Evolutionary conservation across 768 basidiomycete genomes (phyloP).

Genomic region (Neoboletus brunneissimus): DNA sequence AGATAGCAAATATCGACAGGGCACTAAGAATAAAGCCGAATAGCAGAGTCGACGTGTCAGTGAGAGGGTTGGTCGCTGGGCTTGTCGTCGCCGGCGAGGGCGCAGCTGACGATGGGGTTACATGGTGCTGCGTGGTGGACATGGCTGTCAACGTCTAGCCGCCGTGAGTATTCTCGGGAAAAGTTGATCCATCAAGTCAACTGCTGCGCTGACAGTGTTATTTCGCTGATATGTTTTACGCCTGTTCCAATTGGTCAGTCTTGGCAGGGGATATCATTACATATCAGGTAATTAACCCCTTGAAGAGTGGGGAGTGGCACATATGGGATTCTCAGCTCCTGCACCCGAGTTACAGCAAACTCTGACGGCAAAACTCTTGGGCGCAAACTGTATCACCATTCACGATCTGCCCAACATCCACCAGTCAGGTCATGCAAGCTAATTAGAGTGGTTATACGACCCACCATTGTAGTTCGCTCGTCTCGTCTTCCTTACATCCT

Average conservation of each 20-base stretch:
- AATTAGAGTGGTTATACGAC: not conserved
- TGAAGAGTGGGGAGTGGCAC: not conserved
- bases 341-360: not conserved
- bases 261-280: slow-evolving; percentile 1
- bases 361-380: not conserved
- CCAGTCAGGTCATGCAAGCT: not conserved
- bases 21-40: slow-evolving; percentile 34
- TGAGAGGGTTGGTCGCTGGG: not conserved
- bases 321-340: not conserved
- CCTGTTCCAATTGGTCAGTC: slow-evolving; percentile 17
- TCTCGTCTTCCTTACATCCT: slow-evolving; percentile 28
- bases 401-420: slow-evolving; percentile 13
- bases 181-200: not conserved
- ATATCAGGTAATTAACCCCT: slow-evolving; percentile 4
- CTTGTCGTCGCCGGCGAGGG: slow-evolving; percentile 5
- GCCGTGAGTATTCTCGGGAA: slow-evolving; percentile 16
- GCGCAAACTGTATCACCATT: slow-evolving; percentile 24
- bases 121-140: slow-evolving; percentile 17
- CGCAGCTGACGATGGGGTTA: not conserved
- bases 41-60: slow-evolving; percentile 25
- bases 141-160: slow-evolving; percentile 15
- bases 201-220: not conserved
- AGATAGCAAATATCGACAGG: slow-evolving; percentile 31
- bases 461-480: slow-evolving; percentile 20
- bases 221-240: not conserved